Evolutionary conservation across 148 eudicot genomes (phyloP).

Genomic region (Rhododendron ovatum): DNA sequence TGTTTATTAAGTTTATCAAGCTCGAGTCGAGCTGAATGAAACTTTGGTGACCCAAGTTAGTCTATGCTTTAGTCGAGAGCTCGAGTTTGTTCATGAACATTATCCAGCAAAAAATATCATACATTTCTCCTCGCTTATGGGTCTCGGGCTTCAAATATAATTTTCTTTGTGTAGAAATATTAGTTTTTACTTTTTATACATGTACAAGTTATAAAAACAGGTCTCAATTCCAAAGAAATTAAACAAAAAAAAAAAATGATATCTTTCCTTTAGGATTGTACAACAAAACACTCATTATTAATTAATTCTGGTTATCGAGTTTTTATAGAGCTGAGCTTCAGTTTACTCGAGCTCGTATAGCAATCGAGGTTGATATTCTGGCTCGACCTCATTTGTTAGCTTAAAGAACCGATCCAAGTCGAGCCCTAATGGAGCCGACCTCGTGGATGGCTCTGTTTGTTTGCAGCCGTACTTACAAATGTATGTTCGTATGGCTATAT

Average conservation of each 20-base stretch:
- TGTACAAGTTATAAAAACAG: not conserved
- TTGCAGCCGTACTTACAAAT: not conserved
- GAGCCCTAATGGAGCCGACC: not conserved
- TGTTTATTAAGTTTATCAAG: not conserved
- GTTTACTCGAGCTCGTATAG: not conserved
- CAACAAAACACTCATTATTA: too few relatives aligned
- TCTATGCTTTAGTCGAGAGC: not conserved
- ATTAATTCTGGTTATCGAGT: not conserved
- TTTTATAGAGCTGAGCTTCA: not conserved
- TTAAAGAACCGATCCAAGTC: not conserved
- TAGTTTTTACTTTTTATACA: too few relatives aligned
- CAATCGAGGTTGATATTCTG: not conserved
- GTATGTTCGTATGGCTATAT: too few relatives aligned
- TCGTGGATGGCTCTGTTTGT: not conserved
- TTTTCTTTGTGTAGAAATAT: too few relatives aligned
- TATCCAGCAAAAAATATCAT: not conserved
- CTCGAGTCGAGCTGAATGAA: not conserved
- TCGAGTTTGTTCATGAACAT: not conserved
- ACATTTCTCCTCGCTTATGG: not conserved
- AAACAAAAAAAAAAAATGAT: too few relatives aligned
- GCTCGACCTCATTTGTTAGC: not conserved
- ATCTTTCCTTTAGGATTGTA: not conserved
- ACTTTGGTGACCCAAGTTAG: too few relatives aligned
- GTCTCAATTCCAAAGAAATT: not conserved
- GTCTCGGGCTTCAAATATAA: too few relatives aligned